A percentile compares a stretch with the other conserved stretches of the same genome.
phyloP scores from a whole-genome alignment of 345 rosid genomes.

The Gossypium mustelinum region DNA sequence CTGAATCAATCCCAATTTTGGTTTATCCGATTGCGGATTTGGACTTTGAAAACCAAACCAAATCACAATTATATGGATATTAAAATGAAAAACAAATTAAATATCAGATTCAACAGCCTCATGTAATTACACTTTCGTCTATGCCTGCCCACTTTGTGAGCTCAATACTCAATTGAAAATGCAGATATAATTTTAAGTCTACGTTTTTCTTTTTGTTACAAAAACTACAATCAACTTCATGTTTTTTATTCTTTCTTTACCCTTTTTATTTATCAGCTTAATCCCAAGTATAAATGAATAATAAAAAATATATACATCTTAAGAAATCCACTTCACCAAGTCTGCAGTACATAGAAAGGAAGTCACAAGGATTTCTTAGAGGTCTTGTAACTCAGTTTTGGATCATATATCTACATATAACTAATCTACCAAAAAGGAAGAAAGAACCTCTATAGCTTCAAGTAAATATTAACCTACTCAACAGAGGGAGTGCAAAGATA shows the following conservation, averaged over 20 bases:
- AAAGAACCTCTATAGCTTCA: slow-evolving; percentile 43
- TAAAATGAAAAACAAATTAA: too few relatives aligned
- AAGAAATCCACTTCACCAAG: slow-evolving; percentile 33
- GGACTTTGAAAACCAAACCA: too few relatives aligned
- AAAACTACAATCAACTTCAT: too few relatives aligned
- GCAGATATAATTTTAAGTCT: too few relatives aligned
- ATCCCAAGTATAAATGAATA: not conserved
- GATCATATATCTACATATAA: slow-evolving; percentile 38
- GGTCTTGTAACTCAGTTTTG: slow-evolving; percentile 26
- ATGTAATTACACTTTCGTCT: not conserved
- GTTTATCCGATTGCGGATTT: too few relatives aligned
- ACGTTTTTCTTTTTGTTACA: too few relatives aligned
- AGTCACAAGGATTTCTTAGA: slow-evolving; percentile 16
- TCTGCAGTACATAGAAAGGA: slow-evolving; percentile 32
- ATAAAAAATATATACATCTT: slow-evolving; percentile 28
- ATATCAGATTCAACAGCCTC: not conserved
- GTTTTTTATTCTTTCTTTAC: too few relatives aligned
- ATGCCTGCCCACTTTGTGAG: too few relatives aligned
- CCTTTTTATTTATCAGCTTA: not conserved
- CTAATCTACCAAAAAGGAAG: slow-evolving; percentile 37
- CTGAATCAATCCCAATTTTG: too few relatives aligned
- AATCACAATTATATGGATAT: too few relatives aligned
- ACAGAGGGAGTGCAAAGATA: not conserved
- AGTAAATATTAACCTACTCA: slow-evolving; percentile 28
- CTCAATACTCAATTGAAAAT: too few relatives aligned